Evolutionary conservation across 148 eudicot species (phyloP), one percentile per base, ranked within the genome.

Genomic region (Camellia japonica): DNA sequence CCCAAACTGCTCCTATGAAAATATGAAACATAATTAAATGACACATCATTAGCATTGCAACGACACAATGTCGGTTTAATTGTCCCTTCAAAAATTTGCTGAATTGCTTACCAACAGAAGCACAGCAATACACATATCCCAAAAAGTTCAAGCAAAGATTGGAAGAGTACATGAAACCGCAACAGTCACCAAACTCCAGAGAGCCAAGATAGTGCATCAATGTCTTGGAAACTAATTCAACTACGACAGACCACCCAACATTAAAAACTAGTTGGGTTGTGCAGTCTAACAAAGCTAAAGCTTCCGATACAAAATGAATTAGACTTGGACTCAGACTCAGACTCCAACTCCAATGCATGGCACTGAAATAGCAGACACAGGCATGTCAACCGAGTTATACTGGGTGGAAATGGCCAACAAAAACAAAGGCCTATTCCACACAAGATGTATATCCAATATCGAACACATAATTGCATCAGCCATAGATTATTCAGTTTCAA

Each of bases 331-430:
- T 30, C 38, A 30, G 38, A 30, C 38, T 30, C 38, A 30, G 38
- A 30, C 38, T 30, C 38, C 38, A 30, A 30, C 38, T 76, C 70
- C 20, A 20, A 14, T 63, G 79, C 63, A 74, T 20, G 6, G n/a
- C 58, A 63, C 14, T 49, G 10, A 7, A 76, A 65, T 19, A 63
- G 43, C 59, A 7, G 60, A 63, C 14, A 20, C 15, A 47, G 59
- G 55, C 68, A 62, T 6, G 59, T 64, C 66, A 61, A 62, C 70
- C 12, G 2, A 23, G 59, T 49, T 49, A 64, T 30, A 76, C 71
- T 64, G 59, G 44, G 64, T 23, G 78, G 78, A 66, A 74, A 80
- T 80, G 78, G 73, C 82, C 82, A n/a, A 74, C 73, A 81, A 81
- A 81, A 81, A 75, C 61, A 81, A 81, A 75, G 74, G 83, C 83